Percentiles rank a stretch among this genome's conserved stretches.
These are phyloP conservation scores for Terana coerulea DNA, from an alignment of 768 basidiomycete species.

Conservation along the genomic window DNA sequence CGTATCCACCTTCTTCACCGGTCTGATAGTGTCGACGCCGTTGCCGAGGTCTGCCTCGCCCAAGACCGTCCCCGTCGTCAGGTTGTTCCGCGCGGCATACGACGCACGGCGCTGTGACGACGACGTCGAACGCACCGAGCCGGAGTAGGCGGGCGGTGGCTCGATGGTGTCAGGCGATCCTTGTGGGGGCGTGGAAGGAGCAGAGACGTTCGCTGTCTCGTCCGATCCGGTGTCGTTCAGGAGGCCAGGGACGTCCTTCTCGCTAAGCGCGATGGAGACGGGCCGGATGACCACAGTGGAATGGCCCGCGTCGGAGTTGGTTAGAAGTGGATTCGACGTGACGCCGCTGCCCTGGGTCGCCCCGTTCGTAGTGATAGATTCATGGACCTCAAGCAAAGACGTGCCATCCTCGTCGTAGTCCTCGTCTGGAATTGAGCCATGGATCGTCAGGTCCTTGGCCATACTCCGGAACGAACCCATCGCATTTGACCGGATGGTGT, in stretches of 20 bases:
- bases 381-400: slow-evolving; percentile 27
- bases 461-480: slow-evolving; percentile 78
- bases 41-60: slow-evolving; percentile 82
- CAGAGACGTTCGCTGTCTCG: slow-evolving; percentile 43
- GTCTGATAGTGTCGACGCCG: slow-evolving; percentile 87
- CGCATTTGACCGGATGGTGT: slow-evolving; percentile 70
- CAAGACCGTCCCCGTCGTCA: slow-evolving; percentile 69
- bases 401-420: slow-evolving; percentile 43
- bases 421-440: slow-evolving; percentile 47
- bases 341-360: slow-evolving; percentile 60
- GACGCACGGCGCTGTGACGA: slow-evolving; percentile 48
- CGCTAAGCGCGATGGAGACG: slow-evolving; percentile 30
- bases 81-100: slow-evolving; percentile 68
- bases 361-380: slow-evolving; percentile 56
- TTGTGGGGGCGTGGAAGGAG: slow-evolving; percentile 33
- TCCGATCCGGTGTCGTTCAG: slow-evolving; percentile 33
- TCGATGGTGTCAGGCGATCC: slow-evolving; percentile 40
- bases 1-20: slow-evolving; percentile 88
- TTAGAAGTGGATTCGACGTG: slow-evolving; percentile 36
- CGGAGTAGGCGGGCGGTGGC: slow-evolving; percentile 70
- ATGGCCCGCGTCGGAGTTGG: slow-evolving; percentile 53
- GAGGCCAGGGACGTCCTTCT: slow-evolving; percentile 40
- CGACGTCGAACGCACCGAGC: slow-evolving; percentile 53
- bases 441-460: slow-evolving; percentile 61
- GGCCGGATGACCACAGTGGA: slow-evolving; percentile 71